phyloP scores from a whole-genome alignment of 495 filamentous ascomycete species.

The Aspergillus hancockii region DNA sequence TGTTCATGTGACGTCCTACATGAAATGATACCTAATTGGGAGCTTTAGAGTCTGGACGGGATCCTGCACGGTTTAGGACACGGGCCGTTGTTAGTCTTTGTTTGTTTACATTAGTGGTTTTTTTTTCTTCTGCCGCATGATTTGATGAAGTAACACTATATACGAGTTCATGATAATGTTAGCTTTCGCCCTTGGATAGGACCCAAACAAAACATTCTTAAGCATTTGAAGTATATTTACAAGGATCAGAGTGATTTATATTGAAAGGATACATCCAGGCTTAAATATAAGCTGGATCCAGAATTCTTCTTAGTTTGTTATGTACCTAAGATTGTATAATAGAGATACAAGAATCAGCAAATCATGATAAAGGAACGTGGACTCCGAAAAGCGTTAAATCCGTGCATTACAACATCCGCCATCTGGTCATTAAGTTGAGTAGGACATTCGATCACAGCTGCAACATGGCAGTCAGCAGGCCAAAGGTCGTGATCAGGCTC shows the following conservation, averaged over 20 bases:
- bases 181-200: neutral
- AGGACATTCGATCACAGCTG: conserved; percentile 29
- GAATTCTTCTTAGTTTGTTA: neutral
- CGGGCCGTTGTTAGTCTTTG: neutral
- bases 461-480: conserved; percentile 37
- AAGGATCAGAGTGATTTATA: neutral
- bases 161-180: neutral
- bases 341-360: neutral
- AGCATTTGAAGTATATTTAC: too few species aligned
- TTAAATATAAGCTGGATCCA: neutral
- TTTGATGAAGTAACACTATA: neutral
- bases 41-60: neutral
- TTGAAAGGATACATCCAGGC: neutral
- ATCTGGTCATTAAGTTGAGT: neutral
- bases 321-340: neutral
- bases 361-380: neutral
- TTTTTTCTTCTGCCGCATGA: neutral
- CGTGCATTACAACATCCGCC: neutral
- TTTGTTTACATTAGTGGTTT: neutral
- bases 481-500: conserved; percentile 31
- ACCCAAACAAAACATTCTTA: too few species aligned
- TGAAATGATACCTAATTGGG: neutral
- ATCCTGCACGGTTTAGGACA: neutral
- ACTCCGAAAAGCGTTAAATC: neutral
- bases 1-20: neutral